Percentiles rank a stretch among this genome's conserved stretches.
Conservation (phyloP, 805 yeast genomes). For the Starmerella apicola region DNA sequence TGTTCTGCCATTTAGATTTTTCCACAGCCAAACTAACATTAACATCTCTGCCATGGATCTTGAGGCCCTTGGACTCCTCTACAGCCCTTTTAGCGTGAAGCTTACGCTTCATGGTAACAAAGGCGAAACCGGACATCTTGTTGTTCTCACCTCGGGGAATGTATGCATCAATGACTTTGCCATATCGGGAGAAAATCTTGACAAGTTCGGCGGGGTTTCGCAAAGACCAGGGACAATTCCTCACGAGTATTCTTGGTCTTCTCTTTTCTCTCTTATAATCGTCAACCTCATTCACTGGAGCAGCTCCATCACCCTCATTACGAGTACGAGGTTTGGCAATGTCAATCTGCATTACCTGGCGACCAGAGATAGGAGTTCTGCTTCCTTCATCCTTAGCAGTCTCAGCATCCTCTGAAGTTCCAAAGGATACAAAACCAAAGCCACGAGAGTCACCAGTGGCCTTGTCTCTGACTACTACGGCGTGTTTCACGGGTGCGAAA, state of each 20-base stretch:
- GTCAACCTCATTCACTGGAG: conserved; percentile 15
- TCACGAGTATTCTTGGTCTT: conserved; percentile 71
- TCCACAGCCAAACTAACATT: conserved; percentile 91
- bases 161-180: conserved; percentile 76
- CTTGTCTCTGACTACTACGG: conserved; percentile 73
- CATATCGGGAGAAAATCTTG: conserved; percentile 60
- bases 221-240: conserved; percentile 95
- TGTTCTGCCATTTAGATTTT: conserved; percentile 65
- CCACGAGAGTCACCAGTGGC: conserved; percentile 68
- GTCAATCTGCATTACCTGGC: conserved; percentile 60
- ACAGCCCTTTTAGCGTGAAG: conserved; percentile 71
- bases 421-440: conserved; percentile 89
- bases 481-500: conserved; percentile 90
- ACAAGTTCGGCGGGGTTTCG: conserved; percentile 61
- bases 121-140: conserved; percentile 87
- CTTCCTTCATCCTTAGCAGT: conserved; percentile 59
- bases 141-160: conserved; percentile 85
- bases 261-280: conserved; percentile 40
- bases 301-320: conserved; percentile 18
- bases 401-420: conserved; percentile 69
- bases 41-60: conserved; percentile 80
- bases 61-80: conserved; percentile 57
- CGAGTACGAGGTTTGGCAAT: conserved; percentile 89
- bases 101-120: conserved; percentile 76
- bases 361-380: conserved; percentile 47